Percentiles rank a stretch among this genome's conserved stretches.
phyloP scores from a whole-genome alignment of 805 yeast species.

The Candida pseudofarinosa region DNA sequence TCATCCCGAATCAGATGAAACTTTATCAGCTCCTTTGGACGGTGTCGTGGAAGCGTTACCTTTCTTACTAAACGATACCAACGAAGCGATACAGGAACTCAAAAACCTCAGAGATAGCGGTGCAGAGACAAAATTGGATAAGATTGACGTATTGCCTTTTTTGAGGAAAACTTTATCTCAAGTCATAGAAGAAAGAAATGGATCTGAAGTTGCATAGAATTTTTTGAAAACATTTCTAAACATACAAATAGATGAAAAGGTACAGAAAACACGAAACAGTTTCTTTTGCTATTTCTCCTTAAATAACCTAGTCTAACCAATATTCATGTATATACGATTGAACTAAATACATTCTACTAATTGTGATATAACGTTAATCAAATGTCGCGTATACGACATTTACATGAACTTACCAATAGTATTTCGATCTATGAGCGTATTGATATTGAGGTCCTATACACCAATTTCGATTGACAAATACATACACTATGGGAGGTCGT shows the following conservation, averaged over 20 bases:
- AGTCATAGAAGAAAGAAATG: constrained; percentile 11
- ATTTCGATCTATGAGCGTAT: no score
- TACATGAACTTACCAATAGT: no score
- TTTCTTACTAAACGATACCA: constrained; percentile 29
- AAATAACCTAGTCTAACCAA: not conserved
- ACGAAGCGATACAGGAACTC: constrained; percentile 45
- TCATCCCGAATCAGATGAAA: constrained; percentile 16
- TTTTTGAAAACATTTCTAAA: no score
- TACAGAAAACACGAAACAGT: no score
- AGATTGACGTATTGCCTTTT: constrained; percentile 38
- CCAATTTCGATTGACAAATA: no score
- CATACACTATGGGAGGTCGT: constrained; percentile 35
- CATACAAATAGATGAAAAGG: no score
- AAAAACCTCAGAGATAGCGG: constrained; percentile 44
- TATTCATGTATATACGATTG: not conserved
- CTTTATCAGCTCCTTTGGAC: constrained; percentile 28
- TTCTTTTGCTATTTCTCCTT: no score
- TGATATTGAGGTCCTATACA: no score
- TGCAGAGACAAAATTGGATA: constrained; percentile 24
- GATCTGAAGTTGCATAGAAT: not conserved
- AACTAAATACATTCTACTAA: not conserved
- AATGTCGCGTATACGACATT: no score
- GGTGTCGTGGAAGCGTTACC: constrained; percentile 41
- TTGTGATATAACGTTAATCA: no score
- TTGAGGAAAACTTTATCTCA: constrained; percentile 27